Percentiles rank a stretch among this genome's conserved stretches.
These are phyloP conservation scores for Escallonia herrerae DNA, from an alignment of 129 eudicot genomes.

Conservation along the genomic window DNA sequence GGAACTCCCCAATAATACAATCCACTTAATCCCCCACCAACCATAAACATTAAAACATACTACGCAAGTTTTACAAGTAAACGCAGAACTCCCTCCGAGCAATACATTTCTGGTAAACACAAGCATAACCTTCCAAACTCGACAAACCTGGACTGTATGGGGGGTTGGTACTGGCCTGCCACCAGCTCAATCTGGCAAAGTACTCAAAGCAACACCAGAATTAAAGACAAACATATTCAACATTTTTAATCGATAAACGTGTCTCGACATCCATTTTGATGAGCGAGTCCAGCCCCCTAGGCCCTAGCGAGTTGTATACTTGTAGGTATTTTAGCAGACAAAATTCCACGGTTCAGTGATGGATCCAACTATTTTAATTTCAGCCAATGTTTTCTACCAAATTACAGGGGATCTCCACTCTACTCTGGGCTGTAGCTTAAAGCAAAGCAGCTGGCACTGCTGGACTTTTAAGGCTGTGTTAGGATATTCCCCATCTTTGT, in stretches of 20 bases:
- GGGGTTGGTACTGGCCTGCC: not conserved
- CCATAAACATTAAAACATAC: too few species aligned
- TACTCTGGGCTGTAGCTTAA: too few species aligned
- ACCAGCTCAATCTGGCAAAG: not conserved
- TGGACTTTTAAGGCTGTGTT: too few species aligned
- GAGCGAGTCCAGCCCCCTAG: not conserved
- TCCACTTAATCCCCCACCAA: too few species aligned
- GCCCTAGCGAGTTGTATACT: not conserved
- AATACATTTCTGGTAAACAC: too few species aligned
- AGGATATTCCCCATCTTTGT: too few species aligned
- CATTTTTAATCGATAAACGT: not conserved
- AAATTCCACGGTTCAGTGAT: conserved; percentile 5
- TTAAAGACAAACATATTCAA: not conserved
- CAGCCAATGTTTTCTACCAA: not conserved
- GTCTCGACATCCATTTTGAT: not conserved
- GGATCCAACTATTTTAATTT: not conserved
- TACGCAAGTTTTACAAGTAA: too few species aligned
- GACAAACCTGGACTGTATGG: not conserved
- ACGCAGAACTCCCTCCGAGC: too few species aligned
- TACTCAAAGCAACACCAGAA: not conserved
- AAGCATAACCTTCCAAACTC: not conserved
- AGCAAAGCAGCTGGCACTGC: too few species aligned
- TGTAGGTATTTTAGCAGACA: conserved; percentile 11
- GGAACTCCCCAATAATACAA: too few species aligned
- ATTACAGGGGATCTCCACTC: too few species aligned